These are phyloP conservation scores for Candida adriatica DNA, from an alignment of 805 yeast species.

Conservation along the genomic window DNA sequence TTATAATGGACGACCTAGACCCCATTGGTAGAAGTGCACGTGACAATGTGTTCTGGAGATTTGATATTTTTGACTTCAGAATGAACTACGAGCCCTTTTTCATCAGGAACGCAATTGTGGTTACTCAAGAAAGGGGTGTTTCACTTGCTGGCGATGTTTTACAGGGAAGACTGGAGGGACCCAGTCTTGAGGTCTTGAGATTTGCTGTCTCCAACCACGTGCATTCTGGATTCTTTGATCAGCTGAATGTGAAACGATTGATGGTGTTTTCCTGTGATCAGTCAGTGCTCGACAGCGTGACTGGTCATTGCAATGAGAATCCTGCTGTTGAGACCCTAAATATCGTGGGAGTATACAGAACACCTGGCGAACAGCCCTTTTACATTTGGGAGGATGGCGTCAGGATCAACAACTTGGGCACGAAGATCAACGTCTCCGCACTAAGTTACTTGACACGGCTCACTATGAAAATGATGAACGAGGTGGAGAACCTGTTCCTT, in stretches of 20 bases:
- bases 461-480: slow-evolving; percentile 1
- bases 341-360: background rate
- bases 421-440: background rate
- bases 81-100: background rate
- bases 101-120: background rate
- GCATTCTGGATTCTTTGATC: background rate
- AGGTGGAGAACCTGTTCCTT: background rate
- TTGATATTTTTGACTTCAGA: background rate
- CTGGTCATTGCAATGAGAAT: background rate
- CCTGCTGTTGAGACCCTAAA: background rate
- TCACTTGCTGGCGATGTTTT: background rate
- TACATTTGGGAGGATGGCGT: background rate
- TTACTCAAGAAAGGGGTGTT: background rate
- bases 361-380: background rate
- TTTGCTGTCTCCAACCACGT: background rate
- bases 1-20: background rate
- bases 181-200: background rate
- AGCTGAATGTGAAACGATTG: background rate
- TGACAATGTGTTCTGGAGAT: background rate
- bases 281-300: background rate
- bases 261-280: background rate
- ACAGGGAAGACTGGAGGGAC: background rate
- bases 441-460: background rate
- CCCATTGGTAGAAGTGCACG: background rate
- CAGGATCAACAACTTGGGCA: background rate